Evolutionary conservation across 1,284 basidiomycete genomes (phyloP).

Genomic region (Coniophora puteana): DNA sequence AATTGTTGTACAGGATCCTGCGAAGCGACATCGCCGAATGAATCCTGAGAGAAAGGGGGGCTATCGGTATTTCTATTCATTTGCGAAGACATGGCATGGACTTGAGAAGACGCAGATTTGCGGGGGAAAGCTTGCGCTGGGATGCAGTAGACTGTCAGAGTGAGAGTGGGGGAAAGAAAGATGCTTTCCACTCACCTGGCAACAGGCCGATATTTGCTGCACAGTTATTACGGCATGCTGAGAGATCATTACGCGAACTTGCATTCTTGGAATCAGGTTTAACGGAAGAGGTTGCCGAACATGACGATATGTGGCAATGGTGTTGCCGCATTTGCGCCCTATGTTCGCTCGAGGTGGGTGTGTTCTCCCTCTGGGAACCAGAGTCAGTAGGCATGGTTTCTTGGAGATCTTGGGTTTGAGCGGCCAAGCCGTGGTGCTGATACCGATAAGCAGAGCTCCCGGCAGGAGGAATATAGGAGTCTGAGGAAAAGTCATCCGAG

Average conservation of each 20-base stretch:
- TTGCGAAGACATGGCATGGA: conserved; percentile 18
- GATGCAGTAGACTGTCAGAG: too few relatives aligned
- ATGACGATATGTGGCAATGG: conserved; percentile 6
- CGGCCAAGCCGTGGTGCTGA: conserved; percentile 52
- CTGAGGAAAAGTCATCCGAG: conserved; percentile 18
- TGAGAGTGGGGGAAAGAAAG: conserved; percentile 28
- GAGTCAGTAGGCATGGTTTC: conserved; percentile 5
- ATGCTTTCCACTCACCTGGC: conserved; percentile 24
- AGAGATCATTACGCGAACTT: too few relatives aligned
- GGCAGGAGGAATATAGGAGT: conserved; percentile 22
- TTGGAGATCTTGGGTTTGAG: conserved; percentile 42
- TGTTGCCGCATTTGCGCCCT: conserved; percentile 7
- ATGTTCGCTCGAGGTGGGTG: conserved; percentile 18
- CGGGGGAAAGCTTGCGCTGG: conserved; percentile 7
- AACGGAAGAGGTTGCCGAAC: conserved; percentile 7
- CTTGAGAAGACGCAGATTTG: conserved; percentile 16
- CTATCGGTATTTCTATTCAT: conserved; percentile 26
- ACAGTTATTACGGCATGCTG: conserved; percentile 13
- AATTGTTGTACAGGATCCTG: conserved; percentile 44
- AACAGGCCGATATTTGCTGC: conserved; percentile 20
- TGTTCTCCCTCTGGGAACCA: conserved; percentile 52
- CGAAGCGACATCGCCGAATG: conserved; percentile 49
- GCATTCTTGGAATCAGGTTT: conserved; percentile 14
- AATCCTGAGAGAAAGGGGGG: conserved; percentile 47
- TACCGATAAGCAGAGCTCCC: conserved; percentile 36